phyloP scores from a whole-genome alignment of 768 basidiomycete species.

The Podaxis rugospora region DNA sequence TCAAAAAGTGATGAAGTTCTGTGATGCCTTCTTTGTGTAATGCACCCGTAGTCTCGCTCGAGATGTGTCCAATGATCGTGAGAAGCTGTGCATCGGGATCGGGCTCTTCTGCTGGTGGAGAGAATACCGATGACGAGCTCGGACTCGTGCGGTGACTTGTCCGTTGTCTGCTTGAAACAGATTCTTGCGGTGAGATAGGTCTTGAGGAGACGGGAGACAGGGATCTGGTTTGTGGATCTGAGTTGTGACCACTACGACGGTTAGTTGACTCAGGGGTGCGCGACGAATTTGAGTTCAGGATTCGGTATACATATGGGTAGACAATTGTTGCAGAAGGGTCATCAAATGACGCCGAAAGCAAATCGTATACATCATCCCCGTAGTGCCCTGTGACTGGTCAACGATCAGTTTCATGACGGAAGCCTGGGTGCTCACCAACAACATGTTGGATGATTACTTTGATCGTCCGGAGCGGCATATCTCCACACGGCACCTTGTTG shows the following conservation, averaged over 20 bases:
- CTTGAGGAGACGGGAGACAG: constrained; percentile 61
- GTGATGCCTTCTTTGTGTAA: constrained; percentile 94
- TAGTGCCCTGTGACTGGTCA: constrained; percentile 56
- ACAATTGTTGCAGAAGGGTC: constrained; percentile 97
- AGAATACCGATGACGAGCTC: constrained; percentile 57
- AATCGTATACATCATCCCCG: constrained; percentile 86
- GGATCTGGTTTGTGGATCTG: constrained; percentile 38
- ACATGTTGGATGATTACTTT: constrained; percentile 98
- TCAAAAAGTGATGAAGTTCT: constrained; percentile 89
- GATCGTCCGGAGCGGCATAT: constrained; percentile 96
- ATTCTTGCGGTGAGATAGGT: constrained; percentile 68
- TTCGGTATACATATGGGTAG: constrained; percentile 92
- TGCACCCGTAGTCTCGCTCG: constrained; percentile 83
- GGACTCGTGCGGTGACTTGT: constrained; percentile 66
- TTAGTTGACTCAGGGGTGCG: constrained; percentile 34
- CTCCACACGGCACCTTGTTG: constrained; percentile 90
- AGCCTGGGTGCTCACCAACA: constrained; percentile 62
- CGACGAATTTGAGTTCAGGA: constrained; percentile 66
- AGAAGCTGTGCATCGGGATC: constrained; percentile 84
- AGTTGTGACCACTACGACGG: constrained; percentile 27
- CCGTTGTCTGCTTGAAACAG: constrained; percentile 49
- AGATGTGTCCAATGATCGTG: constrained; percentile 81
- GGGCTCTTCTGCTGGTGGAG: constrained; percentile 67
- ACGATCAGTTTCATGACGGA: background rate
- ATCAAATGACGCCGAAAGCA: constrained; percentile 87